Evolutionary conservation across 306 rosid species (phyloP).

Genomic region (Quercus gilva): DNA sequence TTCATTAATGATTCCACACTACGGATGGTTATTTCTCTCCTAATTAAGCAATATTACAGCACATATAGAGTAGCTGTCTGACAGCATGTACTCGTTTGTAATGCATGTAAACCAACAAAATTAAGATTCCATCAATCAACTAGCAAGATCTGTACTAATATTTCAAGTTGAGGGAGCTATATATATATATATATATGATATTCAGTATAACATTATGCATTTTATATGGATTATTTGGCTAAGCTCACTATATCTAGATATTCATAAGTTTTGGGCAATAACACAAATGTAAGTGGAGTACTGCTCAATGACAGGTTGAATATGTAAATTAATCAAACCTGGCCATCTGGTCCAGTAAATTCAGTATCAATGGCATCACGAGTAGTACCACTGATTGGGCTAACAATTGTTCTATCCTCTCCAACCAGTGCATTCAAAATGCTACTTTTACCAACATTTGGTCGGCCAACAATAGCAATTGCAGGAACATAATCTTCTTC

Average conservation of each 20-base stretch:
- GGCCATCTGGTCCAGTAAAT: constrained; percentile 81
- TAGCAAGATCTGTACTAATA: background rate
- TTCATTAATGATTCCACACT: background rate
- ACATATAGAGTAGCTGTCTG: background rate
- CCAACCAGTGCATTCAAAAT: constrained; percentile 94
- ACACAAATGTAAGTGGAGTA: background rate
- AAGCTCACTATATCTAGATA: background rate
- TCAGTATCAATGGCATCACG: constrained; percentile 99
- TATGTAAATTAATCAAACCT: constrained; percentile 55
- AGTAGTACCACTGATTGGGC: constrained; percentile 99
- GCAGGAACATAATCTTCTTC: constrained; percentile 86
- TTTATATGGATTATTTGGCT: background rate
- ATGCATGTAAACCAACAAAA: constrained; percentile 20
- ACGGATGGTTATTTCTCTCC: background rate
- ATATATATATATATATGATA: background rate
- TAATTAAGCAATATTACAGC: background rate
- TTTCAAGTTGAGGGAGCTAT: background rate
- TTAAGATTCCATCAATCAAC: constrained; percentile 15
- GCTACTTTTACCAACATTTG: constrained; percentile 99
- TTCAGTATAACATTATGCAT: background rate
- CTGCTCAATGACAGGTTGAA: background rate
- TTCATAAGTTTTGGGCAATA: background rate
- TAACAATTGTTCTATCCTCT: constrained; percentile 94
- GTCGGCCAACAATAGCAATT: constrained; percentile 95
- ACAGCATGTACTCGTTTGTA: background rate